A percentile compares a stretch with the other conserved stretches of the same genome.
These are phyloP conservation scores for Phytomonas sp. DNA, from an alignment of 208 protist genomes.

Conservation along the genomic window DNA sequence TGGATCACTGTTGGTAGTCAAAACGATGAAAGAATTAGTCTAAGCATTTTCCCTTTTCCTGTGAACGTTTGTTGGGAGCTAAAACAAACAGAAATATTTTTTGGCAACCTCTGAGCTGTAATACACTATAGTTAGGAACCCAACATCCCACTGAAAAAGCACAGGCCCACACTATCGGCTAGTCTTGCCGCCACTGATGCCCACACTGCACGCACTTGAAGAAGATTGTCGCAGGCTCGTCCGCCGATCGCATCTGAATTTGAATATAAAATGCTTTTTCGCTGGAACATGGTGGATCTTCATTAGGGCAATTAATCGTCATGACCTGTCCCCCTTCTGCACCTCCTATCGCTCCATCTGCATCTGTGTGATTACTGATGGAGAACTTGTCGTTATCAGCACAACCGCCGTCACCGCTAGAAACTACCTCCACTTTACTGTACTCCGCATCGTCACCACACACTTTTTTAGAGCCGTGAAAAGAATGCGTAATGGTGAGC, in stretches of 20 bases:
- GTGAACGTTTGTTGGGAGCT: not conserved
- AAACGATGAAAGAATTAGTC: not conserved
- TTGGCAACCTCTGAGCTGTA: not conserved
- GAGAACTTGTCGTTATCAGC: not conserved
- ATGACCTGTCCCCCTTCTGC: constrained; percentile 81
- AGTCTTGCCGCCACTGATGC: constrained; percentile 89
- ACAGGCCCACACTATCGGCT: not conserved
- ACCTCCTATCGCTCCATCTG: constrained; percentile 2
- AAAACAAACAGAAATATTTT: not conserved
- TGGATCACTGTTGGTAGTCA: not conserved
- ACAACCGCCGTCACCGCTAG: not conserved
- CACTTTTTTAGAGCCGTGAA: constrained; percentile 36
- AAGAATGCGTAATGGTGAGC: constrained; percentile 45
- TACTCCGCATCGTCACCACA: constrained; percentile 13
- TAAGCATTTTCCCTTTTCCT: not conserved
- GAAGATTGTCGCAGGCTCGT: constrained; percentile 97
- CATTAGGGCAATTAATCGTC: constrained; percentile 73
- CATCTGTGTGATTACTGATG: not conserved
- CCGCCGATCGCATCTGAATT: constrained; percentile 96
- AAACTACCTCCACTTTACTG: not conserved
- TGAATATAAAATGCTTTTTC: constrained; percentile 91
- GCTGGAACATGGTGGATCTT: constrained; percentile 70
- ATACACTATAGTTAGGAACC: not conserved
- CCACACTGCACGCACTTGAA: constrained; percentile 94
- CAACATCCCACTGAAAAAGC: not conserved